These are phyloP conservation scores for Rhizodiscina lignyota DNA, from an alignment of 495 filamentous ascomycete genomes.

Conservation along the genomic window DNA sequence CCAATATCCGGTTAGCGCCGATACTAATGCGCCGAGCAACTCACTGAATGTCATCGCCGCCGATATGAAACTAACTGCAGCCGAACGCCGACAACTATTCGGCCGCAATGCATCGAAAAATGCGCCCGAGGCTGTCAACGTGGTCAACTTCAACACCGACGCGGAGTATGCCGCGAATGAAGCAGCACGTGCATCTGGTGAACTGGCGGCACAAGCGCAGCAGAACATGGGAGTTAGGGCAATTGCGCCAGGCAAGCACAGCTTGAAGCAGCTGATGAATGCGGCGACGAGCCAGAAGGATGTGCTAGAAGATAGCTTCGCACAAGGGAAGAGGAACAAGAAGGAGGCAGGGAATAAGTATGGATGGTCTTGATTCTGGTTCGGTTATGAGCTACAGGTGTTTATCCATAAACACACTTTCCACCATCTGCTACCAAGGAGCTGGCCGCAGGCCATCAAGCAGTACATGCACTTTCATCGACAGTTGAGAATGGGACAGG, in stretches of 20 bases:
- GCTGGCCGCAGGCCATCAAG: too few species aligned
- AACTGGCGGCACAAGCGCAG: constrained; percentile 21
- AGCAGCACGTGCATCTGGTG: constrained; percentile 47
- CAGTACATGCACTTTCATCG: too few species aligned
- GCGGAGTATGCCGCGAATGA: constrained; percentile 73
- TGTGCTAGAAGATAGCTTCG: constrained; percentile 79
- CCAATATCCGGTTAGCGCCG: too few species aligned
- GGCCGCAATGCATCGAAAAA: constrained; percentile 38
- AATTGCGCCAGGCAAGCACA: constrained; percentile 80
- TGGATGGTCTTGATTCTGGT: too few species aligned
- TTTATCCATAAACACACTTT: too few species aligned
- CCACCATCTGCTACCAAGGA: too few species aligned
- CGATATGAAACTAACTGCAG: constrained; percentile 55
- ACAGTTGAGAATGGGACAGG: too few species aligned
- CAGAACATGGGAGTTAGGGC: constrained; percentile 69
- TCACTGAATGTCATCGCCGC: constrained; percentile 49
- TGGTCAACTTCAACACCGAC: constrained; percentile 75
- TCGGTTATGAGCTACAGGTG: too few species aligned
- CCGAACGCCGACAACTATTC: constrained; percentile 66
- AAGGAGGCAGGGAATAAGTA: constrained; percentile 67
- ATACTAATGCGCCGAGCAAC: constrained; percentile 10
- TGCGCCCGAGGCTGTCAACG: constrained; percentile 20
- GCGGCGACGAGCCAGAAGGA: constrained; percentile 63
- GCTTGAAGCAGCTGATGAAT: constrained; percentile 70
- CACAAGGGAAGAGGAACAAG: constrained; percentile 52